phyloP scores from a whole-genome alignment of 495 filamentous ascomycete genomes.

The Acidomyces sp. region DNA sequence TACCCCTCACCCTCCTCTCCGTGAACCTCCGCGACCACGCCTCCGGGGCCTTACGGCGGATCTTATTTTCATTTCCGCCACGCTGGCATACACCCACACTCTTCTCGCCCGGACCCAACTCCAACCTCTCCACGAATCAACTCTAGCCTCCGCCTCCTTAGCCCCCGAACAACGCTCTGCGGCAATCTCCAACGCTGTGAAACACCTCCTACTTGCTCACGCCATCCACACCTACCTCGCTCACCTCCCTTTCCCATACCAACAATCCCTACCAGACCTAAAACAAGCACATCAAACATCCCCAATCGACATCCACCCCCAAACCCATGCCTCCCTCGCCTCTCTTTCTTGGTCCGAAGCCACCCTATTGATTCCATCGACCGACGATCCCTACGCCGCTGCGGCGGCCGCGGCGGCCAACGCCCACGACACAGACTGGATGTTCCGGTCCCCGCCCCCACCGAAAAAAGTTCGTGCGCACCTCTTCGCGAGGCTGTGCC shows the following conservation, averaged over 20 bases:
- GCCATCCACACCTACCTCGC: conserved; percentile 59
- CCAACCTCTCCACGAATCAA: conserved; percentile 40
- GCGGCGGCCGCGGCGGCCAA: conserved; percentile 64
- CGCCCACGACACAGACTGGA: conserved; percentile 75
- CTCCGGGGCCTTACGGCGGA: conserved; percentile 73
- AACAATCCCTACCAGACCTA: conserved; percentile 4
- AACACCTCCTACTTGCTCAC: conserved; percentile 61
- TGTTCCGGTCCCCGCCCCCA: conserved; percentile 74
- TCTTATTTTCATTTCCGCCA: conserved; percentile 61
- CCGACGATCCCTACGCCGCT: conserved; percentile 84
- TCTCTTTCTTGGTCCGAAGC: conserved; percentile 72
- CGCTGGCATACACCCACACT: conserved; percentile 59
- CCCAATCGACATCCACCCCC: conserved; percentile 48
- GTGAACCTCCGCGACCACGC: conserved; percentile 47
- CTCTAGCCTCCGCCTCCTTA: conserved; percentile 45
- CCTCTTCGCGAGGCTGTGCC: conserved; percentile 73
- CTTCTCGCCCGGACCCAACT: conserved; percentile 41
- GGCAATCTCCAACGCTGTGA: conserved; percentile 63
- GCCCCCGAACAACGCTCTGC: conserved; percentile 55
- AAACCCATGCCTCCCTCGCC: conserved; percentile 55
- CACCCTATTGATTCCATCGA: conserved; percentile 75
- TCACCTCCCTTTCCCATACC: too few relatives aligned
- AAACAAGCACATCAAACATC: too few relatives aligned
- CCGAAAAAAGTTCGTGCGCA: conserved; percentile 80
- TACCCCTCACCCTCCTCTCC: conserved; percentile 41